Evolutionary conservation across 2,329 filamentous ascomycete species (phyloP).

Genomic region (Fusarium caatingaense): DNA sequence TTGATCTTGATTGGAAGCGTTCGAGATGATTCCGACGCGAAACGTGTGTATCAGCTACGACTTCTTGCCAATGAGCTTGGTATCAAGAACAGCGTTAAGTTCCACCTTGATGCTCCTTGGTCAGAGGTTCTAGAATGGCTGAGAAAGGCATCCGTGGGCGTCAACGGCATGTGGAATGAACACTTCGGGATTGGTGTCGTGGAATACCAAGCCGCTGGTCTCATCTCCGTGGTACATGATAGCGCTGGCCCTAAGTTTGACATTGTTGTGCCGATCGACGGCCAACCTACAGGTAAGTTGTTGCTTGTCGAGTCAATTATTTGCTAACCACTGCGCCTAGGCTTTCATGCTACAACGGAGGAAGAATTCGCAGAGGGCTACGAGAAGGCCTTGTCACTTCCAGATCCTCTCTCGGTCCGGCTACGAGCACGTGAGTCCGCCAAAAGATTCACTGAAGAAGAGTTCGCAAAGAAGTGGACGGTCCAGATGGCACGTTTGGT

Average conservation of each 20-base stretch:
- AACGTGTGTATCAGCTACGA: conserved; percentile 87
- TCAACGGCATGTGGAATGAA: conserved; percentile 99
- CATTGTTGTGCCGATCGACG: conserved; percentile 86
- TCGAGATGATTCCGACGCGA: conserved; percentile 83
- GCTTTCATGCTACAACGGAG: conserved; percentile 85
- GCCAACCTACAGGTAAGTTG: conserved; percentile 76
- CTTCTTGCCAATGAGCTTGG: conserved; percentile 87
- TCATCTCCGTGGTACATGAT: conserved; percentile 93
- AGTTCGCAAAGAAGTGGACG: conserved; percentile 85
- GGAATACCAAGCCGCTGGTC: conserved; percentile 94
- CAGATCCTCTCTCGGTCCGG: conserved; percentile 80
- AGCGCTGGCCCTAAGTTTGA: conserved; percentile 93
- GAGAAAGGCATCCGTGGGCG: conserved; percentile 80
- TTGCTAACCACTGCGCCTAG: conserved; percentile 53
- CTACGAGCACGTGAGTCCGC: conserved; percentile 81
- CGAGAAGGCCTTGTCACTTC: conserved; percentile 77
- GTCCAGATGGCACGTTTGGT: conserved; percentile 79
- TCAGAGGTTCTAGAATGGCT: conserved; percentile 85
- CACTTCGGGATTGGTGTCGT: conserved; percentile 99
- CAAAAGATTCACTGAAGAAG: conserved; percentile 86
- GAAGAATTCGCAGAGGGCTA: conserved; percentile 85
- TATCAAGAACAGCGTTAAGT: conserved; percentile 85
- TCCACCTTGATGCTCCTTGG: conserved; percentile 92
- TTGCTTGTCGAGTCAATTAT: neutral
- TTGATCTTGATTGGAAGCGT: conserved; percentile 92